Evolutionary conservation across 2,329 filamentous ascomycete genomes (phyloP).

Genomic region (Alternaria sp.): DNA sequence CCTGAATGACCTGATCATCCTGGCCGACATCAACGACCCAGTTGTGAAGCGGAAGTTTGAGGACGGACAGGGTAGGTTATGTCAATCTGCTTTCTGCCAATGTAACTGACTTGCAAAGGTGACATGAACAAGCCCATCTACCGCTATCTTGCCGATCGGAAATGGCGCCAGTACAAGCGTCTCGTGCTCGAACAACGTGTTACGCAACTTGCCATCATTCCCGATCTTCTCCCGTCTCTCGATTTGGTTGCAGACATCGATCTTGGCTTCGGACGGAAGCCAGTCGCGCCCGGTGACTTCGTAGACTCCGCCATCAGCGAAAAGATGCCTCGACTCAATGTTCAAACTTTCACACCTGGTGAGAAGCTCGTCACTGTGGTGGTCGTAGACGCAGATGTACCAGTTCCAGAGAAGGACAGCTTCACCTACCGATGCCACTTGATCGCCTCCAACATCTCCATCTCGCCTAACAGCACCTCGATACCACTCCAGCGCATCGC

Average conservation of each 20-base stretch:
- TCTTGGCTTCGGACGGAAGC: conserved; percentile 75
- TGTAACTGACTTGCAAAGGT: conserved; percentile 59
- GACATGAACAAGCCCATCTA: conserved; percentile 98
- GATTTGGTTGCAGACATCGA: conserved; percentile 80
- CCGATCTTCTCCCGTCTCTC: conserved; percentile 83
- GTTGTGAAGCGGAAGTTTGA: conserved; percentile 92
- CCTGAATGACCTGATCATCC: conserved; percentile 81
- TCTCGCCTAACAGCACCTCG: conserved; percentile 60
- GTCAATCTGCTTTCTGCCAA: background rate
- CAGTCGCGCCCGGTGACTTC: conserved; percentile 77
- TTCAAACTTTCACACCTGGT: conserved; percentile 85
- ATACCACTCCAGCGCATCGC: conserved; percentile 42
- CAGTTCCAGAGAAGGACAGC: conserved; percentile 73
- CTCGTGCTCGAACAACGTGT: conserved; percentile 84
- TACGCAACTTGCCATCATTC: conserved; percentile 82
- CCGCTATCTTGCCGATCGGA: conserved; percentile 81
- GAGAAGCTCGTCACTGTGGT: conserved; percentile 83
- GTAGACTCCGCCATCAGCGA: conserved; percentile 78
- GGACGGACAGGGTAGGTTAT: conserved; percentile 78
- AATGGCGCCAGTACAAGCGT: conserved; percentile 86
- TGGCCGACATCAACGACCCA: conserved; percentile 94
- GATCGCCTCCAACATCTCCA: conserved; percentile 75
- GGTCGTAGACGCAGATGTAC: conserved; percentile 90
- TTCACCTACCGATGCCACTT: conserved; percentile 88
- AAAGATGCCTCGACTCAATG: conserved; percentile 73